Percentiles rank a stretch among this genome's conserved stretches.
phyloP scores from a whole-genome alignment of 116 monocot species.

The Papilionanthe hybrid region DNA sequence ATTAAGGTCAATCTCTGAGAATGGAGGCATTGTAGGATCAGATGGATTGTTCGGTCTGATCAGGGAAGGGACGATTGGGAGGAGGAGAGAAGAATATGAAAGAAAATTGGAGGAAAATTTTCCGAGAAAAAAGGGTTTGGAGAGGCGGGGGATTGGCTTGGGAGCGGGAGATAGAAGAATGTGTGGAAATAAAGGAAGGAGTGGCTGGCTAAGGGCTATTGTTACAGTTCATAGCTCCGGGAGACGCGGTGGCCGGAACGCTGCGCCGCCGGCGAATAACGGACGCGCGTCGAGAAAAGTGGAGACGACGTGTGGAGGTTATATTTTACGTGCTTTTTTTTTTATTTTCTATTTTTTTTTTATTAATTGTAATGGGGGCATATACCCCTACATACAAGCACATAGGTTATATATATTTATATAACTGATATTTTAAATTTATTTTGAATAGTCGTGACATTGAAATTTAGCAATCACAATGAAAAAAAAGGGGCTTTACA shows the following conservation, averaged over 20 bases:
- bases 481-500: no score
- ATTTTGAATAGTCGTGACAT: no score
- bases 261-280: background rate
- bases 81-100: background rate
- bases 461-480: no score
- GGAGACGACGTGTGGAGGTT: background rate
- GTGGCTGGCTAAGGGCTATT: background rate
- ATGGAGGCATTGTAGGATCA: no score
- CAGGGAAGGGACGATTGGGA: background rate
- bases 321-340: background rate
- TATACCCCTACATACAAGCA: no score
- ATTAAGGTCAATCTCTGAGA: background rate
- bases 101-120: background rate
- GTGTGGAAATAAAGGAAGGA: constrained; percentile 2
- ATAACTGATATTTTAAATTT: no score
- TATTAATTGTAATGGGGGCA: background rate
- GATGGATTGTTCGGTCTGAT: no score
- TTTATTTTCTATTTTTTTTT: background rate
- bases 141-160: background rate
- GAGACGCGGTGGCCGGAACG: background rate
- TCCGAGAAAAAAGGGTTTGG: background rate
- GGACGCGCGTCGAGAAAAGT: background rate
- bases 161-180: background rate
- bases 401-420: no score
- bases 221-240: background rate